A percentile compares a stretch with the other conserved stretches of the same genome.
phyloP scores from a whole-genome alignment of 73 alveolate genomes.

The Breviolum minutum region DNA sequence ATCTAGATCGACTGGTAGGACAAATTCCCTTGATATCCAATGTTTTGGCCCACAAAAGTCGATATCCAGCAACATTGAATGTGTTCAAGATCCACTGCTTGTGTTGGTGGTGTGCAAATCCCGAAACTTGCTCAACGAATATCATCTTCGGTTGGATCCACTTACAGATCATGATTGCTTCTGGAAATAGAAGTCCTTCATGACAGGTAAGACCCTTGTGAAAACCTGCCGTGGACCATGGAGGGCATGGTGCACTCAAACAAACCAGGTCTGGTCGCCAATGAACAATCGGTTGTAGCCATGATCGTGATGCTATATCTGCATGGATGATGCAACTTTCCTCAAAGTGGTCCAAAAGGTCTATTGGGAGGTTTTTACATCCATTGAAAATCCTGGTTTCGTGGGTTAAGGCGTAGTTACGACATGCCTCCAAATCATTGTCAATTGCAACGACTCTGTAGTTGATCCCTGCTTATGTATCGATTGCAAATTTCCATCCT shows the following conservation, averaged over 20 bases:
- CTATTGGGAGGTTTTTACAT: background rate
- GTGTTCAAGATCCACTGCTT: background rate
- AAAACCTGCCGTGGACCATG: background rate
- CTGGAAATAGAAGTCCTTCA: background rate
- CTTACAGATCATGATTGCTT: background rate
- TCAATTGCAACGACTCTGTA: background rate
- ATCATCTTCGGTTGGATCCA: background rate
- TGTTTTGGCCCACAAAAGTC: background rate
- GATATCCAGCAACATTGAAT: background rate
- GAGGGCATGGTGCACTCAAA: background rate
- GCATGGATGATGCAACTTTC: background rate
- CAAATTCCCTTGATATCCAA: background rate
- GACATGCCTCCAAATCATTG: background rate
- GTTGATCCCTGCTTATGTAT: background rate
- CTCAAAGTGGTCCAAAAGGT: background rate
- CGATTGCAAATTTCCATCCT: background rate
- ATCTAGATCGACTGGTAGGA: background rate
- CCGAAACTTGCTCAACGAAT: background rate
- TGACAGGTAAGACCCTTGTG: background rate
- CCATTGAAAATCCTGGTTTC: background rate
- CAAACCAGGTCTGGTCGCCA: background rate
- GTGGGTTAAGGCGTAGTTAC: background rate
- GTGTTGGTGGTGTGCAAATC: background rate
- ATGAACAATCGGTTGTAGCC: background rate
- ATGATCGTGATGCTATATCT: background rate